Conservation (phyloP, 129 eudicot species). For the Chrysanthemum seticuspe region DNA sequence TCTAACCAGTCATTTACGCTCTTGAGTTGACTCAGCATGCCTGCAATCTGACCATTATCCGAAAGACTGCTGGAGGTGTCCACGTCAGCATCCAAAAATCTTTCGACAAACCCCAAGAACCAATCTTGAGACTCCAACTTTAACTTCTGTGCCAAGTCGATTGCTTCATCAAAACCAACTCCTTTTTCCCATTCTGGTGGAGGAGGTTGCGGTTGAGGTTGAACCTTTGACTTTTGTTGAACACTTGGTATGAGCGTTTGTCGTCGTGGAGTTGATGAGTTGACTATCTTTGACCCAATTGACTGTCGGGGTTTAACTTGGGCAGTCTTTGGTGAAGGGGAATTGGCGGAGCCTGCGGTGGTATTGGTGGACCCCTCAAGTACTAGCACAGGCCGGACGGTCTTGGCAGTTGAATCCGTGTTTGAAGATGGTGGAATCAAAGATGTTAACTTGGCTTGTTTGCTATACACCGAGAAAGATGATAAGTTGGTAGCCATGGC, state of each 20-base stretch:
- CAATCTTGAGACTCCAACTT: conserved; percentile 72
- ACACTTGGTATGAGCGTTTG: conserved; percentile 26
- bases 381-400: conserved; percentile 51
- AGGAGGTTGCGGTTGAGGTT: conserved; percentile 43
- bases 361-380: conserved; percentile 55
- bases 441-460: conserved; percentile 37
- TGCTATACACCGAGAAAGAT: conserved; percentile 56
- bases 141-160: conserved; percentile 66
- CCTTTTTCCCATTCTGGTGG: conserved; percentile 80
- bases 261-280: conserved; percentile 48
- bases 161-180: conserved; percentile 62
- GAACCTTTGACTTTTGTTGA: conserved; percentile 40
- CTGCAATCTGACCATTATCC: conserved; percentile 85
- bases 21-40: conserved; percentile 91
- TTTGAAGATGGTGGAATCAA: conserved; percentile 30
- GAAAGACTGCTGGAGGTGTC: conserved; percentile 59
- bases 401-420: conserved; percentile 38
- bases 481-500: conserved; percentile 79
- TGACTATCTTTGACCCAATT: conserved; percentile 36
- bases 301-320: conserved; percentile 59
- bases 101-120: conserved; percentile 86
- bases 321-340: conserved; percentile 41
- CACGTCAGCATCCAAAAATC: conserved; percentile 86
- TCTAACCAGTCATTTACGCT: conserved; percentile 97
- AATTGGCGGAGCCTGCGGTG: conserved; percentile 14